Conservation (phyloP, 192 early-diverging fungal species). For the Backusella morwellensis region DNA sequence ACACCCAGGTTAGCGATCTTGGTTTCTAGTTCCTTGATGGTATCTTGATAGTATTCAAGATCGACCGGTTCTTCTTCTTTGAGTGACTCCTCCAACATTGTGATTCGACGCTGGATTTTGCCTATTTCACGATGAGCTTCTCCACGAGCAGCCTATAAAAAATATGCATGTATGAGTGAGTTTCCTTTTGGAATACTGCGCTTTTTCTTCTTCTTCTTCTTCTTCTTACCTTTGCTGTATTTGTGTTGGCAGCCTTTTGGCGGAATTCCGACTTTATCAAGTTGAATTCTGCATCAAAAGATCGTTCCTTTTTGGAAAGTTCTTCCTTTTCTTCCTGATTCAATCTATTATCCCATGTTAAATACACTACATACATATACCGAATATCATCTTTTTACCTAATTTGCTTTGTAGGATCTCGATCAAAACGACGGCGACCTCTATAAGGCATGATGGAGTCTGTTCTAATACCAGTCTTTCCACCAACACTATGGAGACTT, state of each 20-base stretch:
- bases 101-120: background rate
- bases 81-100: conserved; percentile 25
- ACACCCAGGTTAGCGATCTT: background rate
- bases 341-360: background rate
- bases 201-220: no score
- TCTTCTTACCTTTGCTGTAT: background rate
- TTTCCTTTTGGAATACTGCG: no score
- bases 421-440: conserved; percentile 48
- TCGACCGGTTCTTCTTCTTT: conserved; percentile 64
- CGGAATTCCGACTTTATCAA: background rate
- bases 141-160: no score
- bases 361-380: background rate
- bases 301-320: background rate
- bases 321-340: background rate
- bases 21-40: conserved; percentile 18
- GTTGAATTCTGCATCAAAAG: background rate
- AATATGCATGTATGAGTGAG: no score
- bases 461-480: conserved; percentile 34
- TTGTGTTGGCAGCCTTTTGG: background rate
- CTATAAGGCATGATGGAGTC: conserved; percentile 35
- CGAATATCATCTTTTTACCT: conserved; percentile 18
- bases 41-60: conserved; percentile 56
- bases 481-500: conserved; percentile 62
- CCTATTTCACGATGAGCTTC: background rate
- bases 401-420: conserved; percentile 44